A percentile compares a stretch with the other conserved stretches of the same genome.
These are phyloP conservation scores for Podaxis mareebaensis DNA, from an alignment of 768 basidiomycete genomes.

Conservation along the genomic window DNA sequence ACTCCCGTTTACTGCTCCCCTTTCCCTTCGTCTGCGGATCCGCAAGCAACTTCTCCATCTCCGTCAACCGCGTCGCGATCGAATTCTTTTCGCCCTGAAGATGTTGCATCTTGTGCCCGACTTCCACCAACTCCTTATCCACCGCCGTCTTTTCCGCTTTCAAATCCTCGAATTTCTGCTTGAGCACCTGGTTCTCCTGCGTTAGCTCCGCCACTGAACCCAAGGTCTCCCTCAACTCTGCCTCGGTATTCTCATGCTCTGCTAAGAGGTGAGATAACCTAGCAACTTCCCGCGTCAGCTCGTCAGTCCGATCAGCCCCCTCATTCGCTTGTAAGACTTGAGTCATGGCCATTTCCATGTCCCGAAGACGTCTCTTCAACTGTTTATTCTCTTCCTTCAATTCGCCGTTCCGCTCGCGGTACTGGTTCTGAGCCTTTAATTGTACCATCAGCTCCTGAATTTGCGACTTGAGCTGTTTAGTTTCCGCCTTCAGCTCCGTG, in stretches of 20 bases:
- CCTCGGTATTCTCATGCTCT: slow-evolving; percentile 32
- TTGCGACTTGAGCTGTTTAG: slow-evolving; percentile 26
- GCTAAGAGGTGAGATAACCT: slow-evolving; percentile 25
- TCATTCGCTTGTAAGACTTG: slow-evolving; percentile 27
- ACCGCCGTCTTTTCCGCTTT: slow-evolving; percentile 23
- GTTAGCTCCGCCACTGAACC: slow-evolving; percentile 28
- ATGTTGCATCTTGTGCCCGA: slow-evolving; percentile 23
- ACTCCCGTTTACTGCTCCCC: slow-evolving; percentile 30
- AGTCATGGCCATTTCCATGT: slow-evolving; percentile 32
- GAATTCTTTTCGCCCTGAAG: slow-evolving; percentile 31
- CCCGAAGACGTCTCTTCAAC: slow-evolving; percentile 27
- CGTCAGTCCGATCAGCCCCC: slow-evolving; percentile 25
- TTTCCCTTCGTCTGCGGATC: slow-evolving; percentile 22
- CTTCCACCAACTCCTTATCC: slow-evolving; percentile 25
- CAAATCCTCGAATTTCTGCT: slow-evolving; percentile 22
- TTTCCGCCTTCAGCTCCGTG: slow-evolving; percentile 29
- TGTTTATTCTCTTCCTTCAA: slow-evolving; percentile 27
- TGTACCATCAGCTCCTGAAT: slow-evolving; percentile 30
- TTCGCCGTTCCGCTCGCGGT: slow-evolving; percentile 25
- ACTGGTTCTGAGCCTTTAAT: slow-evolving; percentile 26
- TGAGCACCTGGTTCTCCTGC: slow-evolving; percentile 26
- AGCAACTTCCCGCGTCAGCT: slow-evolving; percentile 30
- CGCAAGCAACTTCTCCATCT: slow-evolving; percentile 34
- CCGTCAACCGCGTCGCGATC: slow-evolving; percentile 28
- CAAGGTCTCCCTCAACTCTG: slow-evolving; percentile 29